Percentiles rank a stretch among this genome's conserved stretches.
phyloP scores from a whole-genome alignment of 495 filamentous ascomycete genomes.

The Xylaria palmicola region DNA sequence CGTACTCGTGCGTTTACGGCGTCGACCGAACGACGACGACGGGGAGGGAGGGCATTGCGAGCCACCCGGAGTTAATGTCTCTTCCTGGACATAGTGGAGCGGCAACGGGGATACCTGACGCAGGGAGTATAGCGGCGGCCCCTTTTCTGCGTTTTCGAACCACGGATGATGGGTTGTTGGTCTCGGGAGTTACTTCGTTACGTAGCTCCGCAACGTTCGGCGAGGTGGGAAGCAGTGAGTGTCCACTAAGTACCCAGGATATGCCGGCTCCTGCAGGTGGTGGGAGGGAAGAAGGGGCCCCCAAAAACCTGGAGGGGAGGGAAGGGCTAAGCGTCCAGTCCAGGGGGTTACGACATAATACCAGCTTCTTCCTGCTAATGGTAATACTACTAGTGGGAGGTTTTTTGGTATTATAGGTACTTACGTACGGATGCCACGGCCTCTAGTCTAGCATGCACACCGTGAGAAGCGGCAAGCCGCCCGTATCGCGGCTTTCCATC shows the following conservation, averaged over 20 bases:
- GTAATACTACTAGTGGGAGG: no score
- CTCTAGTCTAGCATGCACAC: constrained; percentile 6
- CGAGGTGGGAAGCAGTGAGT: background rate
- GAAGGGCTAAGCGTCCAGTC: no score
- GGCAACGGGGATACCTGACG: background rate
- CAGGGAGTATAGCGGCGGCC: background rate
- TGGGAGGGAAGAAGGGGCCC: constrained; percentile 3
- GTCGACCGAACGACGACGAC: background rate
- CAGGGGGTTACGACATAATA: no score
- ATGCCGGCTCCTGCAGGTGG: constrained; percentile 11
- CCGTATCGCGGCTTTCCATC: constrained; percentile 9
- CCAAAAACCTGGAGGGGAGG: constrained; percentile 1
- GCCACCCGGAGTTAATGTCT: background rate
- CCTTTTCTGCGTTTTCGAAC: background rate
- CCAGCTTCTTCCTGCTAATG: no score
- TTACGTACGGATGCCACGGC: background rate
- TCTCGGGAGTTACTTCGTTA: constrained; percentile 5
- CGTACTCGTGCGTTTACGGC: no score
- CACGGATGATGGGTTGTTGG: background rate
- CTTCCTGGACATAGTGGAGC: constrained; percentile 6
- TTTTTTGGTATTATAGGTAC: background rate
- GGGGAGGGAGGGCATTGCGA: no score
- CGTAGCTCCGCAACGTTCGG: constrained; percentile 5
- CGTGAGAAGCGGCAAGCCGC: constrained; percentile 16
- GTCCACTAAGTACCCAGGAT: background rate